Evolutionary conservation across 2,329 filamentous ascomycete genomes (phyloP).

Genomic region (Pestalotiopsis sp.): DNA sequence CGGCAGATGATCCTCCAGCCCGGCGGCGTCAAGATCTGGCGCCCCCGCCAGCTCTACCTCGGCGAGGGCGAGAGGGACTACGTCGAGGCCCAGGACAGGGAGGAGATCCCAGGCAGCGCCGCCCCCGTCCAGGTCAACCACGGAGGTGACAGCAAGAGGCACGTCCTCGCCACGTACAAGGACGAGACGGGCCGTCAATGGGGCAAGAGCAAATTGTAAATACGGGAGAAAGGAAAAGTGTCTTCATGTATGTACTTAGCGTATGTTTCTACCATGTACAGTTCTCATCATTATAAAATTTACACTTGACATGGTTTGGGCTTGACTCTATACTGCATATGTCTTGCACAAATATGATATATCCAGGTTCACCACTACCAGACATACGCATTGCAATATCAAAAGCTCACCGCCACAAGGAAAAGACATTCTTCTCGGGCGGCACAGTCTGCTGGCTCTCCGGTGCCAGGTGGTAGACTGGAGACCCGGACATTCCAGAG

Average conservation of each 20-base stretch:
- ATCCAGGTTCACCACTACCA: not conserved
- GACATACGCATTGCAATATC: not conserved
- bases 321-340: not conserved
- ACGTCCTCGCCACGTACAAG: slow-evolving; percentile 40
- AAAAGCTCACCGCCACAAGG: not conserved
- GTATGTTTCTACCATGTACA: not conserved
- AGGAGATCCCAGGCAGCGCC: slow-evolving; percentile 36
- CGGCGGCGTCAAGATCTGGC: slow-evolving; percentile 52
- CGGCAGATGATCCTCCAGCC: slow-evolving; percentile 51
- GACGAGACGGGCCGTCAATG: slow-evolving; percentile 37
- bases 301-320: not conserved
- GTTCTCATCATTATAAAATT: not conserved
- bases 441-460: not conserved
- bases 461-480: not conserved
- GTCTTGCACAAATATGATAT: not conserved
- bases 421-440: not conserved
- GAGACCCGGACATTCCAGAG: not conserved
- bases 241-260: not conserved
- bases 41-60: slow-evolving; percentile 50
- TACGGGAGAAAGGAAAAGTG: not conserved
- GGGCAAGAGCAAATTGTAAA: slow-evolving; percentile 30
- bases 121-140: slow-evolving; percentile 39
- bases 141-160: slow-evolving; percentile 45
- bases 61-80: slow-evolving; percentile 48
- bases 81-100: slow-evolving; percentile 38